Base-by-base conservation (phyloP, 2,329 filamentous ascomycete species). In the Colletotrichum musicola region DNA sequence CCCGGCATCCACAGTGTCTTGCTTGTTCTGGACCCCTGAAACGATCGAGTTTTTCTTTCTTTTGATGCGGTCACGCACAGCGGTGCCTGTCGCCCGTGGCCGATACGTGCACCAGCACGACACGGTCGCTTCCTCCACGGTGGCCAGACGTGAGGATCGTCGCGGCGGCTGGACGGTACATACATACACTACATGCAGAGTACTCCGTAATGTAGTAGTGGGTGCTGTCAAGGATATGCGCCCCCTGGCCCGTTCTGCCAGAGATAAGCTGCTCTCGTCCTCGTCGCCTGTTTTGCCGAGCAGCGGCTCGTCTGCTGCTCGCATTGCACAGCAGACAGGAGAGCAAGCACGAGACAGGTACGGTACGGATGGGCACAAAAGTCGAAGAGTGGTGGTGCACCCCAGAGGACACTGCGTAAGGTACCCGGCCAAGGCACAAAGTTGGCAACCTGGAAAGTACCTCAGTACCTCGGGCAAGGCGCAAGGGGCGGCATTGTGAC, bases 21-120 rank as follows among this genome's bases (percentile, higher is more conserved):
- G 65, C 66, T 69, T 56, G 62, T 65, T 69, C 66, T 61, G 56
- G 50, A 69, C 66, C 66, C 66, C 62, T 69, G 66, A 66, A 69
- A 69, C 66, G 49, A 69, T 69, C 66, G 66, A 61, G 56, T 64
- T 59, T 44, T 42, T 30, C 22, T 60, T 60, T 35, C 62, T 69
- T 66, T 64, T 66, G 56, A 38, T 61, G 55, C 55, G 54, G 49
- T 60, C 50, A 60, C 49, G 62, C 55, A 53, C 58, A 42, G 55
- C 25, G 35, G 50, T 22, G 38, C 22, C 18, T 22, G 49, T 53
- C 49, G 12, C 42, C 42, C 20, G 4, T 53, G 13, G 7, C 25
- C 53, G 44, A 68, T 60, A 55, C 49, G 16, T 30, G 27, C 55
- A 57, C 42, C 20, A 50, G 27, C 55, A 57, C 42, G 35, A 50